Evolutionary conservation across 495 filamentous ascomycete species (phyloP), one percentile per base, ranked within the genome.

Genomic region (Aspergillus heteromorphus): DNA sequence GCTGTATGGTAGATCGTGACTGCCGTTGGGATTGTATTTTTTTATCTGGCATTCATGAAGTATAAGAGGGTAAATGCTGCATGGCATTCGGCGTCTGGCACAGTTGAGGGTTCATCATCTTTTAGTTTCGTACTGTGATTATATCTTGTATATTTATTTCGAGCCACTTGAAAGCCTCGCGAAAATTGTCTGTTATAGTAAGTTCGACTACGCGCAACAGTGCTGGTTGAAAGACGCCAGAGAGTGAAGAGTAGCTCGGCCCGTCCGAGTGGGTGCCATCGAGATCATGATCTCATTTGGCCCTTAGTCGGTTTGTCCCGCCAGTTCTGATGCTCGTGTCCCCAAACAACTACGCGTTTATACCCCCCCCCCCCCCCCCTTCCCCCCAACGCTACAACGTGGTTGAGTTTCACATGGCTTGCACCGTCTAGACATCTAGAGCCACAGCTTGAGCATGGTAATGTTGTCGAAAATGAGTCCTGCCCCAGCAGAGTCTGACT

Each of bases 11-110:
- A 17, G 40, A 50, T 38, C 36, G 48, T 51, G 51, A 23, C 1
- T 40, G 25, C 40, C 45, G 30, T 30, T 38, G 13, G 36, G 41
- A 16, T 29, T 53, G 34, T 45, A 34, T 16, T 41, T 40, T 41
- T 40, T 18, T 51, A 43, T 21, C 19, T 6, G 30, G 40, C 45
- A 43, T 57, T 58, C 55, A 61, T 63, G 64, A 65, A 65, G 57
- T 68, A 63, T 67, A 45, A 62, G 64, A 63, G 23, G 23, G 23
- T 70, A 65, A 45, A 59, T 61, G 65, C 66, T 68, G 73, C 73
- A 75, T 75, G 68, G 65, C 63, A 70, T 61, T 60, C 61, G 73
- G 71, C 71, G 71, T 75, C 60, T 73, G 68, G 68, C 60, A 53
- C 40, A 56, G 60, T 58, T 57, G 53, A 64, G 57, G 58, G 19